Conservation (phyloP, 495 filamentous ascomycete species). For the Oidiodendron maius region DNA sequence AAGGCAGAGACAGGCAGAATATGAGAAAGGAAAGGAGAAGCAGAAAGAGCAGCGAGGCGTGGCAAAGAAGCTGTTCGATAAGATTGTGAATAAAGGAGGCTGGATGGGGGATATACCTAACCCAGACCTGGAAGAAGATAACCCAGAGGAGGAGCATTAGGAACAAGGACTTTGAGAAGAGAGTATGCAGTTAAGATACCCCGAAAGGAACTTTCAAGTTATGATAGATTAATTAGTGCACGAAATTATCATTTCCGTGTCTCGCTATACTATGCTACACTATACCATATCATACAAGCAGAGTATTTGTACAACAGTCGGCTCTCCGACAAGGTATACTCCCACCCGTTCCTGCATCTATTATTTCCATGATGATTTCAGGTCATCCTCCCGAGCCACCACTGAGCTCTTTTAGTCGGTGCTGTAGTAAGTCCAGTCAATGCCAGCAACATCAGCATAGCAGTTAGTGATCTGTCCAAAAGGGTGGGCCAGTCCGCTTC, state of each 20-base stretch:
- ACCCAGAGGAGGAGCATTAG: not conserved
- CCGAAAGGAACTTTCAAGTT: not conserved
- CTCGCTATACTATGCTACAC: no score
- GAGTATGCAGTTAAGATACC: not conserved
- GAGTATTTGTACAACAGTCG: no score
- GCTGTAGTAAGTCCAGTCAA: constrained; percentile 19
- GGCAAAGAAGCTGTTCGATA: constrained; percentile 10
- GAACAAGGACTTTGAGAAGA: not conserved
- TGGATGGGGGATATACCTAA: constrained; percentile 6
- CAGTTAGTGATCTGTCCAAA: constrained; percentile 21
- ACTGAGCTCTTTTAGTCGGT: not conserved
- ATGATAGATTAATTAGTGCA: not conserved
- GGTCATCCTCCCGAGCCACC: not conserved
- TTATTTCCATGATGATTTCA: no score
- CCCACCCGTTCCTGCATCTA: no score
- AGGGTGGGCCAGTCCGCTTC: constrained; percentile 22
- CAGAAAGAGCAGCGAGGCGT: constrained; percentile 6
- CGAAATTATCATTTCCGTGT: no score
- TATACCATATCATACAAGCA: no score
- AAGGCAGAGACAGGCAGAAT: constrained; percentile 8
- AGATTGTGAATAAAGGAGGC: constrained; percentile 10
- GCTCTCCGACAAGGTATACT: no score
- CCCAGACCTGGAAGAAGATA: not conserved
- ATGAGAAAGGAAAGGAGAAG: constrained; percentile 9
- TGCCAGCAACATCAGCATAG: constrained; percentile 21